Evolutionary conservation across 2,329 filamentous ascomycete species (phyloP), one percentile per base, ranked within the genome.

Genomic region (Aspergillus oerlinghausenensis): DNA sequence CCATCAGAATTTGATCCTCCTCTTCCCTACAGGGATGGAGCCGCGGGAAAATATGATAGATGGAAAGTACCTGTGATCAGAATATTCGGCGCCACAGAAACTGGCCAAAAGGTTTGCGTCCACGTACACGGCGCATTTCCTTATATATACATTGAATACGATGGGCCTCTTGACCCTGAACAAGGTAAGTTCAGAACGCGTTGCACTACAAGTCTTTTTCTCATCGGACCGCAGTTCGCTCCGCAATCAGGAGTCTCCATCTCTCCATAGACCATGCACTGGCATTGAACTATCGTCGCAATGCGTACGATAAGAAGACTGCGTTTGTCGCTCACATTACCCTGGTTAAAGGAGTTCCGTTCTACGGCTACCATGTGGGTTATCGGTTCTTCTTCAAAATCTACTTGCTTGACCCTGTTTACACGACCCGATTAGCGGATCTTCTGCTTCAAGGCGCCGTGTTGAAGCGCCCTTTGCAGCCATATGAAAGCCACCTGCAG

Each of bases 71-170:
- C 94, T 0, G 85, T 97, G 10, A 86, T 99, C 58, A 86, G 94
- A 62, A 84, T 95, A 10, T 99, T 97, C 75, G 94, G 94, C 0
- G 87, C 92, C 3, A 97, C 93, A 0, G 91, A 96, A 71, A 94
- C 91, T 0, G 94, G 94, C 0, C 92, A 97, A 75, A 97, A 95
- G 70, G 91, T 97, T 17, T 97, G 94, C 76, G 90, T 90, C 29
- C 94, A 99, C 77, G 85, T 99, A 55, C 94, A 97, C 74, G 94
- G 95, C 58, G 92, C 90, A 23, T 92, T 99, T 67, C 94, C 94
- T 1, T 99, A 99, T 70, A 79, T 97, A n/a, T 97, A 92, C 70
- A 80, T 99, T 55, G 88, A 93, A 72, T 96, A 96, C 72, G 79
- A 82, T 50, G 92, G 89, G 23, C 83, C 82, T 64, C 73, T 94